A percentile compares a stretch with the other conserved stretches of the same genome.
Evolutionary conservation across 2,329 filamentous ascomycete species (phyloP).

Genomic region (Exophiala dermatitidis): DNA sequence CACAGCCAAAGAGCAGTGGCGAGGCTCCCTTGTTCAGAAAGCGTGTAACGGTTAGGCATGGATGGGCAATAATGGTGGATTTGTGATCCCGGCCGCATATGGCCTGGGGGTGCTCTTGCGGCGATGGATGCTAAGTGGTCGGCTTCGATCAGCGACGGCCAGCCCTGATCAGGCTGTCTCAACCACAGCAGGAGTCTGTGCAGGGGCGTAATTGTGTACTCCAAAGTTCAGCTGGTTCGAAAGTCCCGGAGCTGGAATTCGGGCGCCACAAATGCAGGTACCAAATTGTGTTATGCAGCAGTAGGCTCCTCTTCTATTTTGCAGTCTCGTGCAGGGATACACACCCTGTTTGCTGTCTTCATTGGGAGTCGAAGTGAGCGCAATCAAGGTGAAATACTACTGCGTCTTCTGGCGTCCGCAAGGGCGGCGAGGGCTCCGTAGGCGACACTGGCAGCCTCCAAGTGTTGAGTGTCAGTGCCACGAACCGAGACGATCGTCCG

Average conservation of each 20-base stretch:
- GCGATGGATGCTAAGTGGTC: background rate
- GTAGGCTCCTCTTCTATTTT: background rate
- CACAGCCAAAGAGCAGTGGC: background rate
- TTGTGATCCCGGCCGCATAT: constrained; percentile 1
- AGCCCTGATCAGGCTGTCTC: too few species aligned
- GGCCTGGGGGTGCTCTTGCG: background rate
- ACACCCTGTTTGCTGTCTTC: too few species aligned
- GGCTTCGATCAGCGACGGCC: background rate
- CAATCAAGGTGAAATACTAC: background rate
- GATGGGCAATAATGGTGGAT: constrained; percentile 6
- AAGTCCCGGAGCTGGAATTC: constrained; percentile 1
- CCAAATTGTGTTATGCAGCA: constrained; percentile 10
- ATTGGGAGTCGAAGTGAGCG: background rate
- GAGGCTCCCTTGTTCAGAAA: background rate
- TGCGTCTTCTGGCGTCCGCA: too few species aligned
- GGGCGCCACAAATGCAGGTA: constrained; percentile 24
- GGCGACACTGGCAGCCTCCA: too few species aligned
- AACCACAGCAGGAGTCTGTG: too few species aligned
- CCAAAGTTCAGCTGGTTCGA: constrained; percentile 7
- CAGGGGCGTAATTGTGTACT: background rate
- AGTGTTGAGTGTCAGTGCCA: background rate
- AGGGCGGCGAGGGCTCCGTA: too few species aligned
- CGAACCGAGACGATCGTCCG: background rate
- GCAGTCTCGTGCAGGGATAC: background rate
- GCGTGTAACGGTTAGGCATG: constrained; percentile 15